Conservation (phyloP, 306 rosid genomes). For the Neltuma alba region DNA sequence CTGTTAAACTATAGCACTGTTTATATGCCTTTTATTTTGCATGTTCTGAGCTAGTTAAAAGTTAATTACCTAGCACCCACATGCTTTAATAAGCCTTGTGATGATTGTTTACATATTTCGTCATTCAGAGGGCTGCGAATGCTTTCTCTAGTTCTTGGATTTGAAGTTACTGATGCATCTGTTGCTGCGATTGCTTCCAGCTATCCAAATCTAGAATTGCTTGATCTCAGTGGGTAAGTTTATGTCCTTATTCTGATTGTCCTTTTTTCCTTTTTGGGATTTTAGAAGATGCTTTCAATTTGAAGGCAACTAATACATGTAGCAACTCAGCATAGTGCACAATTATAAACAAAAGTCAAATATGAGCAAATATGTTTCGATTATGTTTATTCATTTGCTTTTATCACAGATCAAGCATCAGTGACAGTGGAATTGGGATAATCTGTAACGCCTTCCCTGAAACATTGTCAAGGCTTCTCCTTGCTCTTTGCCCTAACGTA, state of each 20-base stretch:
- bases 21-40: background rate
- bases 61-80: background rate
- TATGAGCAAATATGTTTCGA: background rate
- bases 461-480: constrained; percentile 66
- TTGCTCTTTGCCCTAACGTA: constrained; percentile 77
- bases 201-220: constrained; percentile 65
- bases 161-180: constrained; percentile 78
- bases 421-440: constrained; percentile 81
- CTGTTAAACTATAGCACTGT: background rate
- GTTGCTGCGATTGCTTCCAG: constrained; percentile 85
- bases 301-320: background rate
- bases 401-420: constrained; percentile 71
- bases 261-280: background rate
- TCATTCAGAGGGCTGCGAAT: constrained; percentile 57
- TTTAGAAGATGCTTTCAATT: background rate
- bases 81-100: constrained; percentile 17
- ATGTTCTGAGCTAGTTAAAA: background rate
- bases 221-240: constrained; percentile 78
- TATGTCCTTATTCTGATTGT: constrained; percentile 1
- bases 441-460: constrained; percentile 79
- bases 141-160: constrained; percentile 88
- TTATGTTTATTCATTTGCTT: constrained; percentile 9
- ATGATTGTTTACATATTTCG: constrained; percentile 1
- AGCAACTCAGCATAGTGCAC: background rate
- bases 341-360: background rate